phyloP scores from a whole-genome alignment of 345 rosid species.

The Citrus cavaleriei region DNA sequence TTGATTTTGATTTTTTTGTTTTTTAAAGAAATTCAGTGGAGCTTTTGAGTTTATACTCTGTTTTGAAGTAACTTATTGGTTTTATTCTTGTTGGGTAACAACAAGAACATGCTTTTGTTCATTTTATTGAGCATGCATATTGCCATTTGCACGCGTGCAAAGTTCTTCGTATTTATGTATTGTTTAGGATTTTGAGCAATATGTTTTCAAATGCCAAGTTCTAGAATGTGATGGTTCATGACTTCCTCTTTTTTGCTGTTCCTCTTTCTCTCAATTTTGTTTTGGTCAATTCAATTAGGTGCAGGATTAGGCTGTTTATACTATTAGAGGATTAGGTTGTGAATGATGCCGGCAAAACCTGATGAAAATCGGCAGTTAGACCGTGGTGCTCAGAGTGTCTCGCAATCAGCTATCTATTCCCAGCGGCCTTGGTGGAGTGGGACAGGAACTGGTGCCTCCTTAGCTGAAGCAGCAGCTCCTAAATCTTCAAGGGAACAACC shows the following conservation, averaged over 20 bases:
- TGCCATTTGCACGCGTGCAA: neutral
- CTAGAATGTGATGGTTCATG: neutral
- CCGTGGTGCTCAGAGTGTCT: conserved; percentile 23
- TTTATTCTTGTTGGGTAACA: neutral
- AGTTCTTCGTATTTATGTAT: neutral
- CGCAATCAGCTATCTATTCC: conserved; percentile 26
- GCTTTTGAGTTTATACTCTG: neutral
- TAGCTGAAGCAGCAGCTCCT: conserved; percentile 26
- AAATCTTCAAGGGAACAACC: conserved; percentile 22
- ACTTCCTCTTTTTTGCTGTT: neutral
- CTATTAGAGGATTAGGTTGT: conserved; percentile 15
- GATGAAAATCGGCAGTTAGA: conserved; percentile 27
- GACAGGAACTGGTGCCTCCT: conserved; percentile 23
- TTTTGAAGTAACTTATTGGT: neutral
- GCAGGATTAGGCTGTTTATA: conserved; percentile 12
- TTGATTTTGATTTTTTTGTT: neutral
- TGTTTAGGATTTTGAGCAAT: neutral
- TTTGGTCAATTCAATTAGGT: neutral
- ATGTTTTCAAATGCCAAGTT: neutral
- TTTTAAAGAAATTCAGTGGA: neutral
- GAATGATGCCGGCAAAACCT: conserved; percentile 45
- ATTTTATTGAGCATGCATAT: neutral
- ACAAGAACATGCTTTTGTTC: neutral
- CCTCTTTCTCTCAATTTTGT: conserved; percentile 3
- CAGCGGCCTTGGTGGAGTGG: conserved; percentile 61